Conservation (phyloP, 805 yeast genomes). For the Novakomyces olei region DNA sequence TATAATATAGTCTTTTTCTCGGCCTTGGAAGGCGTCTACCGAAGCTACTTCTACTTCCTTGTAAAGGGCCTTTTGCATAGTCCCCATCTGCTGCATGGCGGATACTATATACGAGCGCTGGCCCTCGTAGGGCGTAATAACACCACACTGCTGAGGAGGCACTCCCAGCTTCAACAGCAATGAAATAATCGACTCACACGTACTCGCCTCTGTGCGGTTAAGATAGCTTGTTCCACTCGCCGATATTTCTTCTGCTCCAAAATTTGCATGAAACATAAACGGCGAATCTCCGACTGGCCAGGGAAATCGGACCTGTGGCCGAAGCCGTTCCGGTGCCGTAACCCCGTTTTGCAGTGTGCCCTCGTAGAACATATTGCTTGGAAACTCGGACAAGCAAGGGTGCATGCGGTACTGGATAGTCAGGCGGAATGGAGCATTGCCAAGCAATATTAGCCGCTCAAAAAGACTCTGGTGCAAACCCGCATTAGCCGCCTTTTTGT, state of each 20-base stretch:
- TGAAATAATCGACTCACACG: constrained; percentile 58
- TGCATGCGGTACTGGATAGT: constrained; percentile 94
- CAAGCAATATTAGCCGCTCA: constrained; percentile 62
- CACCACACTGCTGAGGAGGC: constrained; percentile 63
- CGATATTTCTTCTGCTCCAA: constrained; percentile 75
- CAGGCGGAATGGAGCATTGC: constrained; percentile 63
- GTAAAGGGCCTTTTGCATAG: constrained; percentile 42
- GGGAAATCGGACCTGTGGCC: constrained; percentile 43
- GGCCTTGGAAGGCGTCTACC: constrained; percentile 88
- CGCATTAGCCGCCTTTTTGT: constrained; percentile 61
- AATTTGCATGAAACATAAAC: constrained; percentile 90
- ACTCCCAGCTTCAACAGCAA: constrained; percentile 56
- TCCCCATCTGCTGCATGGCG: constrained; percentile 52
- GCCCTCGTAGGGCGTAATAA: constrained; percentile 86
- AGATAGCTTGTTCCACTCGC: constrained; percentile 60
- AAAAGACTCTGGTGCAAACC: constrained; percentile 73
- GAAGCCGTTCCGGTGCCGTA: constrained; percentile 37
- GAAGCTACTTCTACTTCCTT: constrained; percentile 67
- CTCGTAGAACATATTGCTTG: constrained; percentile 80
- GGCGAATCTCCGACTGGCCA: constrained; percentile 74
- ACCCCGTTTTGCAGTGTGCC: constrained; percentile 86
- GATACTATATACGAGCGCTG: constrained; percentile 66
- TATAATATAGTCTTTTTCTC: constrained; percentile 65
- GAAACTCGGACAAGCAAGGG: constrained; percentile 66
- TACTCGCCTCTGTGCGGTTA: constrained; percentile 76